Evolutionary conservation across 2,329 filamentous ascomycete genomes (phyloP).

Genomic region (Trichoderma sp.): DNA sequence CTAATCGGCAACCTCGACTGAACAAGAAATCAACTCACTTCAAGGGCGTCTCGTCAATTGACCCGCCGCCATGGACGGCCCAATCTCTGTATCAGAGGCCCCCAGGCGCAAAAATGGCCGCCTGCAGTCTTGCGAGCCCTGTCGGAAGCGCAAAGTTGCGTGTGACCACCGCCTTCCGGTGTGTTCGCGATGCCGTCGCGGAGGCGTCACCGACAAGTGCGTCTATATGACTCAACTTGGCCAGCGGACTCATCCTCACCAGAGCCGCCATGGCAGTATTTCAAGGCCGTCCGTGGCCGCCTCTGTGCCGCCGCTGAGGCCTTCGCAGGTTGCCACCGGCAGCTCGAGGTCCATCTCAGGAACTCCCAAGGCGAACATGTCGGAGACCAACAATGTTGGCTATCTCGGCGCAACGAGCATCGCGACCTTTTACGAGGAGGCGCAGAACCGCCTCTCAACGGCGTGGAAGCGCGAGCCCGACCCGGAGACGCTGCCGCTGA

Average conservation of each 20-base stretch:
- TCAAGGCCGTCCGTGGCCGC: background rate
- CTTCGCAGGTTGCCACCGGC: background rate
- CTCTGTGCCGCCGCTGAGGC: background rate
- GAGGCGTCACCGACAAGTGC: slow-evolving; percentile 17
- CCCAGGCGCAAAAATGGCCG: slow-evolving; percentile 20
- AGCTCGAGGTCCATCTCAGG: background rate
- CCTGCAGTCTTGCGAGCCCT: slow-evolving; percentile 21
- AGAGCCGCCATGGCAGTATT: background rate
- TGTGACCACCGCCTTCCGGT: slow-evolving; percentile 22
- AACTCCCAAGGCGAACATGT: background rate
- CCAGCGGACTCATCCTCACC: background rate
- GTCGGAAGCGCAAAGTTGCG: slow-evolving; percentile 21
- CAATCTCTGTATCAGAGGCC: background rate
- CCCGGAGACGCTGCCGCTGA: slow-evolving; percentile 1
- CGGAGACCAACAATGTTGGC: slow-evolving; percentile 16
- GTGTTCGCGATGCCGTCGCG: slow-evolving; percentile 23
- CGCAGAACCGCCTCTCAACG: background rate
- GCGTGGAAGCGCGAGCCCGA: background rate
- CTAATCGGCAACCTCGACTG: background rate
- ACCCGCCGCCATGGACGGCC: background rate
- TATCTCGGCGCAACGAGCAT: slow-evolving; percentile 24
- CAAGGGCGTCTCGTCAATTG: background rate
- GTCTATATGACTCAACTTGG: slow-evolving; percentile 1
- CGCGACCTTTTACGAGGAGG: slow-evolving; percentile 22
- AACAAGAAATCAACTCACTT: background rate